These are phyloP conservation scores for Monosporascus sp. DNA, from an alignment of 2,329 filamentous ascomycete genomes.

Conservation along the genomic window DNA sequence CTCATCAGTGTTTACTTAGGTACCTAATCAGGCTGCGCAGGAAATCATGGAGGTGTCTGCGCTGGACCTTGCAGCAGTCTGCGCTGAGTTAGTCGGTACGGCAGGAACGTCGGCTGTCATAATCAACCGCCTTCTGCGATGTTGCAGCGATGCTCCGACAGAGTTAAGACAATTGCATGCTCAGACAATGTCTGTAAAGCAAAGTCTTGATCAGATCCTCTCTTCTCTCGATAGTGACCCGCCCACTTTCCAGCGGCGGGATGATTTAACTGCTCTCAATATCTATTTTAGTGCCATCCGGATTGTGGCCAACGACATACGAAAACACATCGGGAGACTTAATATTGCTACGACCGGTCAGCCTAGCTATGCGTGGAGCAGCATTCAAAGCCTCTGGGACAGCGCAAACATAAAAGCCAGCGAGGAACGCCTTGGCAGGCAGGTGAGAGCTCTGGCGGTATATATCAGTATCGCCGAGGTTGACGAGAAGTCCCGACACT, in stretches of 20 bases:
- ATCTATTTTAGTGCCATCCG: constrained; percentile 2
- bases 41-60: not conserved
- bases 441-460: constrained; percentile 3
- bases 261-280: constrained; percentile 1
- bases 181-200: constrained; percentile 1
- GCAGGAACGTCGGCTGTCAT: constrained; percentile 2
- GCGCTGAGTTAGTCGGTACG: constrained; percentile 4
- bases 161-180: constrained; percentile 3
- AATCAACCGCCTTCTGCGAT: constrained; percentile 6
- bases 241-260: constrained; percentile 1
- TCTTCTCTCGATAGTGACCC: constrained; percentile 6
- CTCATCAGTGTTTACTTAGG: not conserved
- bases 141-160: constrained; percentile 2
- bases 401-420: not conserved
- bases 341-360: not conserved
- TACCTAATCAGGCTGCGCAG: not conserved
- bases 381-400: constrained; percentile 1
- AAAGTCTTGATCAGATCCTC: constrained; percentile 3
- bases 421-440: constrained; percentile 1
- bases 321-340: constrained; percentile 1
- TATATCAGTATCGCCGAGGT: constrained; percentile 2
- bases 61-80: constrained; percentile 3
- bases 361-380: constrained; percentile 1
- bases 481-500: not conserved
- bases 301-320: constrained; percentile 1